Percentiles rank a stretch among this genome's conserved stretches.
These are phyloP conservation scores for Psilocybe cubensis DNA, from an alignment of 768 basidiomycete genomes.

Conservation along the genomic window DNA sequence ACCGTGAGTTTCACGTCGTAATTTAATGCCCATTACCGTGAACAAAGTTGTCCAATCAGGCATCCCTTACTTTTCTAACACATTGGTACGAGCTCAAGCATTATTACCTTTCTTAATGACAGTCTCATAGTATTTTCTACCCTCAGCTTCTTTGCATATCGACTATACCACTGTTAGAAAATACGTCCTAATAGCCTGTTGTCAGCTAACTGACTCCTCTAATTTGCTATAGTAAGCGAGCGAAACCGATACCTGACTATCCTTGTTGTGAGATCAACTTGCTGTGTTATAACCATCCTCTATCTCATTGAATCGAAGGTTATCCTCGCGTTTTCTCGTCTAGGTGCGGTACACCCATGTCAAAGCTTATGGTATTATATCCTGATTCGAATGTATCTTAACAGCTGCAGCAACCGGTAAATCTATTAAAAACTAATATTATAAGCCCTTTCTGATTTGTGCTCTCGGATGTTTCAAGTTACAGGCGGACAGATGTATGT, in stretches of 20 bases:
- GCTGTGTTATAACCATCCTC: neutral
- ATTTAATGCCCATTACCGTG: neutral
- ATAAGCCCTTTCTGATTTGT: neutral
- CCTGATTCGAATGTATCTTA: neutral
- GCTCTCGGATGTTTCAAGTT: neutral
- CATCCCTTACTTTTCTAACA: conserved; percentile 29
- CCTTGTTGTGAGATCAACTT: neutral
- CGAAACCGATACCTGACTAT: conserved; percentile 1
- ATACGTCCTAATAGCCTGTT: neutral
- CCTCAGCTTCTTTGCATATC: conserved; percentile 36
- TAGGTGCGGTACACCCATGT: neutral
- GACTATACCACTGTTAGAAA: conserved; percentile 39
- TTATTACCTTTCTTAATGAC: too few relatives aligned
- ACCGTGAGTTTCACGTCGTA: conserved; percentile 15
- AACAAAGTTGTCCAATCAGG: too few relatives aligned
- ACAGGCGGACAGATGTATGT: neutral
- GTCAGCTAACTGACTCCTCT: neutral
- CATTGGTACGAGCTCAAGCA: conserved; percentile 19
- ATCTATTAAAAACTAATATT: neutral
- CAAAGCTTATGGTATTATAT: neutral
- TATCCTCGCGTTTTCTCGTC: neutral
- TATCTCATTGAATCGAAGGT: neutral
- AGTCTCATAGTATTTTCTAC: too few relatives aligned
- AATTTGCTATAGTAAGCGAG: conserved; percentile 5
- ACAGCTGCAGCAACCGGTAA: neutral